These are phyloP conservation scores for Crithidia fasciculata DNA, from an alignment of 208 protist species.

Conservation along the genomic window DNA sequence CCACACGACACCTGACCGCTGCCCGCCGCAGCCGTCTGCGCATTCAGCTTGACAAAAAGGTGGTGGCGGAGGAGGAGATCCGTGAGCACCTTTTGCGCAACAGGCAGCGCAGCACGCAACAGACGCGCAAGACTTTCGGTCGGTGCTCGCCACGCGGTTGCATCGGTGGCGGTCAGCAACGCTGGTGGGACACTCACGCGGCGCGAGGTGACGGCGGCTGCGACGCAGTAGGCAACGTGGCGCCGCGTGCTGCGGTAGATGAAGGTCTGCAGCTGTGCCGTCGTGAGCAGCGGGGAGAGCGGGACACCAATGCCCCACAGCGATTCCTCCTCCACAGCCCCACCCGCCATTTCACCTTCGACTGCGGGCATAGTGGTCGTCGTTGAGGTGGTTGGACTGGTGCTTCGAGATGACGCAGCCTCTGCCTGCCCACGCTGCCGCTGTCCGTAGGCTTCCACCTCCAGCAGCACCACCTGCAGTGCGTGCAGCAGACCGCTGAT, in stretches of 20 bases:
- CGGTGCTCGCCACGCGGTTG: conserved; percentile 16
- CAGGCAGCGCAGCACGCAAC: conserved; percentile 17
- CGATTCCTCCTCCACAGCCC: conserved; percentile 1
- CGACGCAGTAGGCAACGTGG: conserved; percentile 50
- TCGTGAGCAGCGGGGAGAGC: conserved; percentile 36
- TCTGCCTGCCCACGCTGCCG: background rate
- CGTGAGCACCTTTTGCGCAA: conserved; percentile 13
- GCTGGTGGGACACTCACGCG: conserved; percentile 11
- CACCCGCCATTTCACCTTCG: background rate
- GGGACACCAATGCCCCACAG: conserved; percentile 29
- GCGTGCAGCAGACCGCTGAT: conserved; percentile 49
- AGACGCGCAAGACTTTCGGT: background rate
- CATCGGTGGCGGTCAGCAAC: background rate
- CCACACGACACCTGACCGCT: background rate
- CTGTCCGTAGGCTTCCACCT: conserved; percentile 23
- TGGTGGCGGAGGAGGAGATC: conserved; percentile 30
- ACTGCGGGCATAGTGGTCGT: too few relatives aligned
- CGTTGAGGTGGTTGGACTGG: background rate
- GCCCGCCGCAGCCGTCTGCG: background rate
- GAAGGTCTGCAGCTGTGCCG: conserved; percentile 51
- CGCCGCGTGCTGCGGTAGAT: conserved; percentile 44
- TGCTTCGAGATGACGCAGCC: background rate
- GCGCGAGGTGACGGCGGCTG: conserved; percentile 31
- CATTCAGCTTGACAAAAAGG: conserved; percentile 12
- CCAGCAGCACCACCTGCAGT: conserved; percentile 35